These are phyloP conservation scores for Aureobasidium pullulans DNA, from an alignment of 2,329 filamentous ascomycete species.

Conservation along the genomic window DNA sequence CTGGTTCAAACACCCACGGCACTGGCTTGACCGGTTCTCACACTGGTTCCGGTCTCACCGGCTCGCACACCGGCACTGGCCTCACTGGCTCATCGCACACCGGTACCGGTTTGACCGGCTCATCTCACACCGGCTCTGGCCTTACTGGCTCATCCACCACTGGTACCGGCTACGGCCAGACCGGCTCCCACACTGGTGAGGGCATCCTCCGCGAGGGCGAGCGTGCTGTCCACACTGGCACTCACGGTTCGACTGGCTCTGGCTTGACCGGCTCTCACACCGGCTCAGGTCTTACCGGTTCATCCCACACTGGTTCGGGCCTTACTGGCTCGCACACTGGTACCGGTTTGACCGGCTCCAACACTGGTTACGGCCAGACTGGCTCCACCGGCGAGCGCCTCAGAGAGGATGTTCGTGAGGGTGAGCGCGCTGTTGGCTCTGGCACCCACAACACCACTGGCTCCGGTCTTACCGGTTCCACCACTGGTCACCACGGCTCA, in stretches of 20 bases:
- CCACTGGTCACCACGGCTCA: not conserved
- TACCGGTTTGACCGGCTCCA: not conserved
- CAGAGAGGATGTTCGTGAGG: not conserved
- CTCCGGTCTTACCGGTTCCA: not conserved
- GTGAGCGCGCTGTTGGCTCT: not conserved
- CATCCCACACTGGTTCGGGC: not conserved
- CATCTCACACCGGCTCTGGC: not conserved
- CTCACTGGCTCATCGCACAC: not conserved
- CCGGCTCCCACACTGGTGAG: not conserved
- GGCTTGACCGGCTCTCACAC: not conserved
- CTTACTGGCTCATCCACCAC: not conserved
- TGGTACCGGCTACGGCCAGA: not conserved
- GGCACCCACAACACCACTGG: not conserved
- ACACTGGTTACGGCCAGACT: not conserved
- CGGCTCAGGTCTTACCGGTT: not conserved
- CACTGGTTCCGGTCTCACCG: slow-evolving; percentile 2
- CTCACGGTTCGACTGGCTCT: not conserved
- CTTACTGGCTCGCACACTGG: not conserved
- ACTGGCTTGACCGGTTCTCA: not conserved
- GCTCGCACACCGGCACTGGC: not conserved
- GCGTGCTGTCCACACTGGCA: not conserved
- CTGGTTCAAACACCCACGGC: slow-evolving; percentile 4
- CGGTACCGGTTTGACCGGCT: too few relatives aligned
- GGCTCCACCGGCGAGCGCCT: not conserved
- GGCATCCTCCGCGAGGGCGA: not conserved